Evolutionary conservation across 2,329 filamentous ascomycete species (phyloP).

Genomic region (Atkinsonella texensis): DNA sequence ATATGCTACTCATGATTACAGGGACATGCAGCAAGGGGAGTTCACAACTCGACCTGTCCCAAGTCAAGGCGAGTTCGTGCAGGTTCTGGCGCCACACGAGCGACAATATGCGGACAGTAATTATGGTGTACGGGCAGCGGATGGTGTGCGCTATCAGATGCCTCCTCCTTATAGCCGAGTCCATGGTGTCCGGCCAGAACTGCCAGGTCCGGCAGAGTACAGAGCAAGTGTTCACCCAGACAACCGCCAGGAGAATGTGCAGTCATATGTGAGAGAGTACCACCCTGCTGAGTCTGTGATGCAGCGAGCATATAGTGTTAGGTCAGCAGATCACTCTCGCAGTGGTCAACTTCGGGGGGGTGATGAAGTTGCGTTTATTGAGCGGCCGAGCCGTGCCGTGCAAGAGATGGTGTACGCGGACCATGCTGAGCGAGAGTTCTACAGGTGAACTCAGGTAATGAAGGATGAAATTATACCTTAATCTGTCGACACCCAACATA

Average conservation of each 20-base stretch:
- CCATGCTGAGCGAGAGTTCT: constrained; percentile 24
- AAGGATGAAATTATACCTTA: not conserved
- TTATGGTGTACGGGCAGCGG: constrained; percentile 41
- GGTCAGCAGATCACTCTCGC: constrained; percentile 27
- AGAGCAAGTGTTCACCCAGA: constrained; percentile 16
- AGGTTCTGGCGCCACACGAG: constrained; percentile 30
- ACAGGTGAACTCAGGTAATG: constrained; percentile 14
- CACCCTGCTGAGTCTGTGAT: constrained; percentile 13
- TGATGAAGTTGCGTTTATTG: constrained; percentile 33
- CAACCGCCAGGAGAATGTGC: constrained; percentile 16
- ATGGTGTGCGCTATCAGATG: constrained; percentile 29
- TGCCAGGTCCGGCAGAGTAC: constrained; percentile 16
- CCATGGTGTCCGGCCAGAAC: constrained; percentile 30
- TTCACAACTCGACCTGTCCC: constrained; percentile 39
- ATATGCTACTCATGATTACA: constrained; percentile 36
- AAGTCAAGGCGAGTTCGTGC: constrained; percentile 33
- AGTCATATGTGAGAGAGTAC: constrained; percentile 22
- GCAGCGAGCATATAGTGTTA: constrained; percentile 26
- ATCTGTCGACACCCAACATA: not conserved
- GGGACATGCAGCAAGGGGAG: constrained; percentile 45
- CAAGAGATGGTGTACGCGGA: constrained; percentile 36
- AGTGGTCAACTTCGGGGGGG: constrained; percentile 11
- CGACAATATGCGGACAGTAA: constrained; percentile 32
- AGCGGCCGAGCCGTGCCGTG: constrained; percentile 27
- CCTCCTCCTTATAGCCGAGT: constrained; percentile 31